A percentile compares a stretch with the other conserved stretches of the same genome.
These are phyloP conservation scores for Cucumis sativus DNA, from an alignment of 306 rosid species.

Conservation along the genomic window DNA sequence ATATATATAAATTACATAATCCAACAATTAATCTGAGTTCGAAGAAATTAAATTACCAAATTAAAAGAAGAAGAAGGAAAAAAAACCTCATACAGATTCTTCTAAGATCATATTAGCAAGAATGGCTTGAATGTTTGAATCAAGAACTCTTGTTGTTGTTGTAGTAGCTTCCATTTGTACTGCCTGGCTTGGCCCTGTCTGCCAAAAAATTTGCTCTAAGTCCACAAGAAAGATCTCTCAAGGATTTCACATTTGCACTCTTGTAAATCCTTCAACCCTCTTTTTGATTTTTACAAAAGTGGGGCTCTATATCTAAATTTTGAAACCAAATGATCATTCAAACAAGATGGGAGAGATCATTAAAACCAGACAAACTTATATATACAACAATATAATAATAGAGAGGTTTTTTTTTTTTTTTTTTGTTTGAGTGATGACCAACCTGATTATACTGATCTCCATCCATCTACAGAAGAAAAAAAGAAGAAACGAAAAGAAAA, in stretches of 20 bases:
- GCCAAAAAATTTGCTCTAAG: slow-evolving; percentile 14
- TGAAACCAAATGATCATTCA: neutral
- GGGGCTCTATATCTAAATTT: neutral
- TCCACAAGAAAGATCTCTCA: neutral
- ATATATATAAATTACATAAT: too few species aligned
- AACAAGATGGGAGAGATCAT: neutral
- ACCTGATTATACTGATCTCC: neutral
- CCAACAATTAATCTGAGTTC: neutral
- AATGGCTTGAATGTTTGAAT: neutral
- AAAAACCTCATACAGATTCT: neutral
- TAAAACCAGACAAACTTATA: neutral
- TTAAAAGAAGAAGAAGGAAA: neutral
- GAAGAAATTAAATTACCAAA: neutral
- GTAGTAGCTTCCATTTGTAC: neutral
- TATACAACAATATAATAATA: neutral
- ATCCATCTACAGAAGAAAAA: neutral
- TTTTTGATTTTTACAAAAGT: neutral
- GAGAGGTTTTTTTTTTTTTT: neutral
- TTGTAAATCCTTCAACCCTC: neutral
- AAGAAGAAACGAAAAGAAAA: neutral
- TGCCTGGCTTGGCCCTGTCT: slow-evolving; percentile 82
- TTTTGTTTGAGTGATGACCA: neutral
- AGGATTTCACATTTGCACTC: neutral
- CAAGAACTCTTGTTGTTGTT: neutral
- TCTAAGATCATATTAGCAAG: neutral